phyloP scores from a whole-genome alignment of 2,329 filamentous ascomycete genomes.

The Penicillium thymicola region DNA sequence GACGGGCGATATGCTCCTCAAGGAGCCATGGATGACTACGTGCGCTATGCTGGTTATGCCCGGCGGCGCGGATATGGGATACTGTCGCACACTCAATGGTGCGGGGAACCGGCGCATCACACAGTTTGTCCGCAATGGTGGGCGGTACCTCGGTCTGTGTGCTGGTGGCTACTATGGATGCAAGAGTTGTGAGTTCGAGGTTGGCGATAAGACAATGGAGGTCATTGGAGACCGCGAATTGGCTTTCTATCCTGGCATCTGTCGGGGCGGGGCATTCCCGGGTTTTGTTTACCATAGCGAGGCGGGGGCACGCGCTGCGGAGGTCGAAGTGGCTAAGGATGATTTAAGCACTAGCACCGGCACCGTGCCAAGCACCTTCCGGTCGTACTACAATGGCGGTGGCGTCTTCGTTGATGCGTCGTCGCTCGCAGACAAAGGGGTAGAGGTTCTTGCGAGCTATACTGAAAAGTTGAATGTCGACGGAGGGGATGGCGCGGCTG shows the following conservation, averaged over 20 bases:
- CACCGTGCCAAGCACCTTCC: slow-evolving; percentile 56
- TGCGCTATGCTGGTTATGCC: slow-evolving; percentile 90
- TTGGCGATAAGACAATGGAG: slow-evolving; percentile 74
- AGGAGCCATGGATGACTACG: slow-evolving; percentile 84
- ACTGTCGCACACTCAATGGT: slow-evolving; percentile 84
- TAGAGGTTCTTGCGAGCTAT: slow-evolving; percentile 82
- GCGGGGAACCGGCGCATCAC: slow-evolving; percentile 79
- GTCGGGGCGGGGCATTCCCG: slow-evolving; percentile 79
- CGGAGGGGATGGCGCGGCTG: slow-evolving; percentile 68
- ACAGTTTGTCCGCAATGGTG: slow-evolving; percentile 81
- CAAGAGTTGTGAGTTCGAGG: slow-evolving; percentile 82
- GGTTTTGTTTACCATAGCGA: slow-evolving; percentile 93
- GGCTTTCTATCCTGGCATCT: slow-evolving; percentile 81
- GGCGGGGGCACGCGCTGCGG: slow-evolving; percentile 70
- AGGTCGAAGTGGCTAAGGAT: slow-evolving; percentile 61
- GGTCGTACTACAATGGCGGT: slow-evolving; percentile 89
- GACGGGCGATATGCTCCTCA: slow-evolving; percentile 71
- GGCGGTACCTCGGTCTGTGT: slow-evolving; percentile 85
- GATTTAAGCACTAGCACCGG: slow-evolving; percentile 54
- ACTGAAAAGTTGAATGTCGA: slow-evolving; percentile 72
- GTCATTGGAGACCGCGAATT: slow-evolving; percentile 83
- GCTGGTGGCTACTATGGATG: slow-evolving; percentile 91
- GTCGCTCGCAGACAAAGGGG: slow-evolving; percentile 58
- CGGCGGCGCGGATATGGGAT: slow-evolving; percentile 89
- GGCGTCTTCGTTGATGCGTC: slow-evolving; percentile 84